phyloP scores from a whole-genome alignment of 2,329 filamentous ascomycete species.

The Fusarium sp. region DNA sequence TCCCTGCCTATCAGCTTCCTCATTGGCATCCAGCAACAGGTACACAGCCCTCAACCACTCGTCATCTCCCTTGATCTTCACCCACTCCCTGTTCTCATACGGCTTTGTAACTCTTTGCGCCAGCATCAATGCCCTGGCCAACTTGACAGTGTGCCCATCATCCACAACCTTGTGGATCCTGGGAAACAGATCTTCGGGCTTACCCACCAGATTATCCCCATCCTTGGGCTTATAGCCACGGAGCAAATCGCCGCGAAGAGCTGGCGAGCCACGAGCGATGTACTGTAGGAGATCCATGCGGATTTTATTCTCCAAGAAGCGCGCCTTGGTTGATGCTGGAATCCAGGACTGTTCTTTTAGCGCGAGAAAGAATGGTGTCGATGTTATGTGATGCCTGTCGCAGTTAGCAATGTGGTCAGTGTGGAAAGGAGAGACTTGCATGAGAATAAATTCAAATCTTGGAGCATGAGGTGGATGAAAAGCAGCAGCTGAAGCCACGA shows the following conservation, averaged over 20 bases:
- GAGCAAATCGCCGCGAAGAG: constrained; percentile 68
- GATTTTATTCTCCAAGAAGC: constrained; percentile 84
- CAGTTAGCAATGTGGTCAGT: neutral
- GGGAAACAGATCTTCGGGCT: constrained; percentile 59
- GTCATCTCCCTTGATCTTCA: constrained; percentile 62
- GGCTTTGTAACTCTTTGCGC: constrained; percentile 62
- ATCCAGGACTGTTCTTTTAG: constrained; percentile 72
- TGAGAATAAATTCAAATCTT: constrained; percentile 83
- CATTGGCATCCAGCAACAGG: constrained; percentile 70
- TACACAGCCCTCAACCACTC: constrained; percentile 69
- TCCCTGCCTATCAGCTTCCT: constrained; percentile 52
- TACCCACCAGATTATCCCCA: constrained; percentile 53
- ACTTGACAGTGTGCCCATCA: constrained; percentile 84
- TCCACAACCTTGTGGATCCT: constrained; percentile 65
- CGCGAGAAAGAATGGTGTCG: constrained; percentile 75
- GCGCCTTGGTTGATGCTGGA: constrained; percentile 66
- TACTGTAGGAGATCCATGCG: constrained; percentile 80
- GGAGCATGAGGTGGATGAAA: constrained; percentile 70
- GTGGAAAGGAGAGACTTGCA: constrained; percentile 50
- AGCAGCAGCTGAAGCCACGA: constrained; percentile 62
- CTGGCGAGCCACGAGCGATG: constrained; percentile 71
- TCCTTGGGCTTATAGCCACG: constrained; percentile 64
- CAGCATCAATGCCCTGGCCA: constrained; percentile 74
- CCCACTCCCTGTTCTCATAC: constrained; percentile 58
- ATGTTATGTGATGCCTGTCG: constrained; percentile 78